Evolutionary conservation across 2,329 filamentous ascomycete species (phyloP), one percentile per base, ranked within the genome.

Genomic region (Paraconiothyrium sp.): DNA sequence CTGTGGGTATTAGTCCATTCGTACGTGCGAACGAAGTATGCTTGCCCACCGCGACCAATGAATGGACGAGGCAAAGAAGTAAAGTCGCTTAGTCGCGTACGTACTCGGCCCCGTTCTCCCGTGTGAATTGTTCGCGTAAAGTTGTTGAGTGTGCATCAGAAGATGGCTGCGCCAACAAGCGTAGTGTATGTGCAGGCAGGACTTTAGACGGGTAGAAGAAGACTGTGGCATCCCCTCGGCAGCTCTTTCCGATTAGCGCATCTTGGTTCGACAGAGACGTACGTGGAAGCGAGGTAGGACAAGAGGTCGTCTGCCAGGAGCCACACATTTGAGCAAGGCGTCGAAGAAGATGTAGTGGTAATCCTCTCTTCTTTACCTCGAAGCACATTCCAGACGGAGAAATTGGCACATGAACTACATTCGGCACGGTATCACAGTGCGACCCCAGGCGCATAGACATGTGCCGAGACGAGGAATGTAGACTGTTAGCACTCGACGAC

Each of bases 201-300:
- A 49, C 1, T n/a, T 2, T 20, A 51, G 32, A 9, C 14, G 37
- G 32, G n/a, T 37, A n/a, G n/a, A 22, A 32, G 27, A 41, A 41
- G 14, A 41, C 14, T 41, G 39, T n/a, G n/a, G 39, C 20, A 41
- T n/a, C 39, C 6, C 14, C 39, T n/a, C 39, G 39, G 39, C 39
- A 41, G 39, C 14, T 20, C 16, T 16, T 34, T 37, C 27, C 27
- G n/a, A 8, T 32, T 37, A 51, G 48, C n/a, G 48, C 32, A 51
- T 10, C 2, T 20, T 34, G 48, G 30, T 13, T 51, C 35, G 30
- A 22, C n/a, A 51, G 16, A 35, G 32, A 32, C 30, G 14, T 14
- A 9, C 32, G 30, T 22, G 30, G 30, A 51, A 51, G 48, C 48
- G 48, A 51, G 9, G 48, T 51, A 51, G 48, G 48, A 51, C 48